Conservation (phyloP, 2,329 filamentous ascomycete genomes). For the Aspergillus nomiae region DNA sequence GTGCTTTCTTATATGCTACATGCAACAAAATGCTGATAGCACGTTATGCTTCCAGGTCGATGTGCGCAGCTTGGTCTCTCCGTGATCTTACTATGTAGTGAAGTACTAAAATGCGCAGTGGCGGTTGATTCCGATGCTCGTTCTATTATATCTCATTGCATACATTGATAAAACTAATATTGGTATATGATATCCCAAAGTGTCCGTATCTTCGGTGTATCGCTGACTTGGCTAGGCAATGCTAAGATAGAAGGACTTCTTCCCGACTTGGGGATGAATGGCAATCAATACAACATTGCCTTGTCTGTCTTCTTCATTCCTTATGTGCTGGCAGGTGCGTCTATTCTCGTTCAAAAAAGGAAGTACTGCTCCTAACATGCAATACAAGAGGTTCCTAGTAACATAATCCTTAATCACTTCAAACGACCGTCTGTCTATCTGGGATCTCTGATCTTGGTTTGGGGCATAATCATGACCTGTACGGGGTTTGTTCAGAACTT, state of each 20-base stretch:
- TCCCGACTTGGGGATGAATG: conserved; percentile 61
- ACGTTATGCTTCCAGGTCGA: neutral
- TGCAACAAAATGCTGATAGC: neutral
- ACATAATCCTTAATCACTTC: conserved; percentile 27
- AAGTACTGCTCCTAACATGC: neutral
- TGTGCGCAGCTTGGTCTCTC: neutral
- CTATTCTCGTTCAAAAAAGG: conserved; percentile 32
- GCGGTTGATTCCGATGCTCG: conserved; percentile 20
- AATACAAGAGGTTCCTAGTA: conserved; percentile 28
- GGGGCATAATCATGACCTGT: conserved; percentile 21
- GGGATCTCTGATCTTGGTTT: conserved; percentile 34
- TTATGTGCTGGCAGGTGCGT: conserved; percentile 71
- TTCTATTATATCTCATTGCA: conserved; percentile 19
- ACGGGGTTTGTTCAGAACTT: conserved; percentile 22
- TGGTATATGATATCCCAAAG: conserved; percentile 2
- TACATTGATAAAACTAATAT: conserved; percentile 23
- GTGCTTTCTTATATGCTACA: too few species aligned
- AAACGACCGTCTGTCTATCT: conserved; percentile 48
- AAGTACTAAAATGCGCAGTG: neutral
- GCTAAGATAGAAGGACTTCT: conserved; percentile 59
- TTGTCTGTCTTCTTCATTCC: conserved; percentile 81
- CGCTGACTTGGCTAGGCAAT: conserved; percentile 42
- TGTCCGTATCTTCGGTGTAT: neutral
- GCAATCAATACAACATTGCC: conserved; percentile 68
- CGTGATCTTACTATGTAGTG: neutral